A percentile compares a stretch with the other conserved stretches of the same genome.
Evolutionary conservation across 768 basidiomycete genomes (phyloP).

Genomic region (Leccinum pellstonianum): DNA sequence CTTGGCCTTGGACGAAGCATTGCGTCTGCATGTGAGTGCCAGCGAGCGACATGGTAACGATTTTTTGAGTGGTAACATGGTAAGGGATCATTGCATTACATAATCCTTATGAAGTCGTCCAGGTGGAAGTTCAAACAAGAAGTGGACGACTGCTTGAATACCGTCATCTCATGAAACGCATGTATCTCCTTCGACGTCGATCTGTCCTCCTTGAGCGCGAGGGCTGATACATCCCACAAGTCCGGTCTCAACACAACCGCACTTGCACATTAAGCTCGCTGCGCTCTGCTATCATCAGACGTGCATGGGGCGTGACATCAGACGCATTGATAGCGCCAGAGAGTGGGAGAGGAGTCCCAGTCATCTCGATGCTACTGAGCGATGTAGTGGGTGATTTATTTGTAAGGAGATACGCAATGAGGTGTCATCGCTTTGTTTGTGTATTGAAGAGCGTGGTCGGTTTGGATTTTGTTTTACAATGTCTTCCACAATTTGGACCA

Average conservation of each 20-base stretch:
- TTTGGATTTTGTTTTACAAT: slow-evolving; percentile 68
- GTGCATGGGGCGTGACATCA: neutral
- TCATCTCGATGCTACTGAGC: neutral
- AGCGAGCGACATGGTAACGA: slow-evolving; percentile 8
- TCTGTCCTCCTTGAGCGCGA: neutral
- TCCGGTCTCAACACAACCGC: neutral
- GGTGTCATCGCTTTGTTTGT: slow-evolving; percentile 34
- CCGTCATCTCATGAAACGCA: neutral
- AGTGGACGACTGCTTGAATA: neutral
- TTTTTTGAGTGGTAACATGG: slow-evolving; percentile 18
- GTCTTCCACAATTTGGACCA: slow-evolving; percentile 73
- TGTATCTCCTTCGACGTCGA: neutral
- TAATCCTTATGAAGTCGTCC: slow-evolving; percentile 7
- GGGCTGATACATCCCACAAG: neutral
- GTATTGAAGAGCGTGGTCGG: slow-evolving; percentile 42
- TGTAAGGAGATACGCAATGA: neutral
- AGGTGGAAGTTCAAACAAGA: neutral
- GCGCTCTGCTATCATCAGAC: neutral
- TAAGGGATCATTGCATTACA: slow-evolving; percentile 10
- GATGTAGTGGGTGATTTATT: neutral
- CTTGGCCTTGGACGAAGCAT: slow-evolving; percentile 22
- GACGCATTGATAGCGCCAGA: neutral
- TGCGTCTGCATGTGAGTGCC: slow-evolving; percentile 13
- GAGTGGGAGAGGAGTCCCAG: neutral
- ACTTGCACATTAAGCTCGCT: neutral